These are phyloP conservation scores for Schizonepeta tenuifolia DNA, from an alignment of 257 asterid genomes.

Conservation along the genomic window DNA sequence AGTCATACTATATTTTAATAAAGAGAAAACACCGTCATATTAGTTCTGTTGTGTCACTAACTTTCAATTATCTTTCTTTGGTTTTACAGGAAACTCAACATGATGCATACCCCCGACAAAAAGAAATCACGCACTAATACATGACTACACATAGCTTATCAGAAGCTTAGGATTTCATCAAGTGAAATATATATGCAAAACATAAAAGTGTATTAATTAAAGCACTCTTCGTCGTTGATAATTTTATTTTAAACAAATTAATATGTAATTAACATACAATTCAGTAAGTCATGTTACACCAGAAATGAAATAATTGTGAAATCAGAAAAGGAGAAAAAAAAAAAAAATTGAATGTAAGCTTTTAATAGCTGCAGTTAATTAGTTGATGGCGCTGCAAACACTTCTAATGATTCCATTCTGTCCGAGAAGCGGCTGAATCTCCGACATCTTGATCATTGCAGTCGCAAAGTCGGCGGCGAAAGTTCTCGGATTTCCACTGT, in stretches of 20 bases:
- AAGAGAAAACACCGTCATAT: too few species aligned
- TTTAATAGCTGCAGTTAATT: background rate
- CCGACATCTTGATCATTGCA: slow-evolving; percentile 51
- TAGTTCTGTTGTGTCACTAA: too few species aligned
- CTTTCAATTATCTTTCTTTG: too few species aligned
- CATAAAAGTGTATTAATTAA: too few species aligned
- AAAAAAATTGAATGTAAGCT: background rate
- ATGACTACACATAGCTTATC: too few species aligned
- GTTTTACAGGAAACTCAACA: too few species aligned
- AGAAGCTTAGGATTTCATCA: too few species aligned
- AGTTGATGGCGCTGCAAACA: slow-evolving; percentile 40
- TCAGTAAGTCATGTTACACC: background rate
- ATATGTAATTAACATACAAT: background rate
- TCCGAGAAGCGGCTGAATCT: slow-evolving; percentile 43
- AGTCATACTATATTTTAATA: too few species aligned
- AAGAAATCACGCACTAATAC: too few species aligned
- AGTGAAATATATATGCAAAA: too few species aligned
- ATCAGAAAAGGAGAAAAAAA: background rate
- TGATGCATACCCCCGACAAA: too few species aligned
- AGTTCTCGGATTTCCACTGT: slow-evolving; percentile 18
- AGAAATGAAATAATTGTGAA: background rate
- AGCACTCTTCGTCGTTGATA: background rate
- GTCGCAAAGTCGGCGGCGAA: slow-evolving; percentile 42
- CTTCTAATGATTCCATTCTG: slow-evolving; percentile 44
- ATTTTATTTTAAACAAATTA: too few species aligned